A percentile compares a stretch with the other conserved stretches of the same genome.
phyloP scores from a whole-genome alignment of 1,284 basidiomycete genomes.

The Termitomyces sp. region DNA sequence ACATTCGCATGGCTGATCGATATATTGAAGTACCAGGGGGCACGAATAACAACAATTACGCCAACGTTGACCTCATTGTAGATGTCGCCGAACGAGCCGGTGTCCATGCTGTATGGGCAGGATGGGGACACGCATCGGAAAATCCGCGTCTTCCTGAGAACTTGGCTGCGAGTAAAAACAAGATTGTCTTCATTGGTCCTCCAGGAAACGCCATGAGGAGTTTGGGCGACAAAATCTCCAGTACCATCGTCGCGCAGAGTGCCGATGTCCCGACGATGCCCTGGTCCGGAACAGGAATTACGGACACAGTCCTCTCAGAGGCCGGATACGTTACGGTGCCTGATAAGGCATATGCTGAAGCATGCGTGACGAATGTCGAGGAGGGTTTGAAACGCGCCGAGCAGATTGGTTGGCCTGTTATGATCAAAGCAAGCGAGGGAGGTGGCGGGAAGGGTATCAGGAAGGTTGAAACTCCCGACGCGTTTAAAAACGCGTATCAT shows the following conservation, averaged over 20 bases:
- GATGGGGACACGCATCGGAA: slow-evolving; percentile 99
- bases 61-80: slow-evolving; percentile 98
- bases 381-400: slow-evolving; percentile 84
- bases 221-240: slow-evolving; percentile 99
- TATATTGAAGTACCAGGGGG: slow-evolving; percentile 99
- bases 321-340: slow-evolving; percentile 93
- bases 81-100: slow-evolving; percentile 96
- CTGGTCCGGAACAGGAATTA: slow-evolving; percentile 96
- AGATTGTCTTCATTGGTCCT: slow-evolving; percentile 99
- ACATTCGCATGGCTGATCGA: slow-evolving; percentile 99
- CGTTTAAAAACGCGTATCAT: slow-evolving; percentile 91
- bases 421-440: slow-evolving; percentile 99
- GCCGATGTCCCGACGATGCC: slow-evolving; percentile 98
- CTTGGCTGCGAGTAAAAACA: slow-evolving; percentile 86
- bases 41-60: slow-evolving; percentile 99
- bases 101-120: slow-evolving; percentile 99
- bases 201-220: slow-evolving; percentile 99
- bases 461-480: slow-evolving; percentile 81
- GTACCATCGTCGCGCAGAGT: slow-evolving; percentile 97
- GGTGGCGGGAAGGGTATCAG: slow-evolving; percentile 99
- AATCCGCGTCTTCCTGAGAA: slow-evolving; percentile 98
- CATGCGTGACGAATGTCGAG: slow-evolving; percentile 88
- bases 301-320: slow-evolving; percentile 81
- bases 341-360: slow-evolving; percentile 85
- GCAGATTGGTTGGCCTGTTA: slow-evolving; percentile 93